These are phyloP conservation scores for Aspergillus nomiae DNA, from an alignment of 2,329 filamentous ascomycete genomes.

Conservation along the genomic window DNA sequence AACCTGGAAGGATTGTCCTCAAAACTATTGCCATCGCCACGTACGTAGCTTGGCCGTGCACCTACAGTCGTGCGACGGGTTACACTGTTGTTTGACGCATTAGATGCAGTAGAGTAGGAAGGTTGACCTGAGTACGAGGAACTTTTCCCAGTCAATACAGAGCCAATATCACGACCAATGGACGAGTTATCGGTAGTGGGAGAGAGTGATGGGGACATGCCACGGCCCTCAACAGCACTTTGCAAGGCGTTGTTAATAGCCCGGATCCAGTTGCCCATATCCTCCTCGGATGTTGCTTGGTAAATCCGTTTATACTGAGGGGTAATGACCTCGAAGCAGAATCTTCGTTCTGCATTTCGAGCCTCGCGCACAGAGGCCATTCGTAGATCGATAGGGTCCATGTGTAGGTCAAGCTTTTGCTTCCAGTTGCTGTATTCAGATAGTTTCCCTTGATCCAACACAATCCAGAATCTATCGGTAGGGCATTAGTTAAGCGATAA, in stretches of 20 bases:
- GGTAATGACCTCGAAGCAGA: constrained; percentile 98
- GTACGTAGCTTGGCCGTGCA: constrained; percentile 72
- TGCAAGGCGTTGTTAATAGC: constrained; percentile 97
- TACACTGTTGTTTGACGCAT: constrained; percentile 56
- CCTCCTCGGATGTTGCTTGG: constrained; percentile 95
- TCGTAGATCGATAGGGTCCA: constrained; percentile 94
- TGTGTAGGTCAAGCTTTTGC: constrained; percentile 91
- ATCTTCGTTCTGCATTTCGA: constrained; percentile 87
- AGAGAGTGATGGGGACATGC: constrained; percentile 51
- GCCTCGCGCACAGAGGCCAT: constrained; percentile 97
- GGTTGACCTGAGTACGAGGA: constrained; percentile 62
- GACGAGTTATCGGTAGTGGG: constrained; percentile 56
- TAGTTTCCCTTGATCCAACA: constrained; percentile 91
- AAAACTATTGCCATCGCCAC: constrained; percentile 69
- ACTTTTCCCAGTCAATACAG: constrained; percentile 89
- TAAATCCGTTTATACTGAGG: constrained; percentile 95
- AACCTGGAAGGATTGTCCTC: constrained; percentile 85
- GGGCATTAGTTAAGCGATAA: neutral
- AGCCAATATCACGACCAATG: constrained; percentile 82
- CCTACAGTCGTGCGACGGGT: constrained; percentile 88
- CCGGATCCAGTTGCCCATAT: constrained; percentile 95
- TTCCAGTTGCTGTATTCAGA: constrained; percentile 99
- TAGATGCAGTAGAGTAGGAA: constrained; percentile 43
- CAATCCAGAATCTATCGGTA: constrained; percentile 86
- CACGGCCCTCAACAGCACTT: constrained; percentile 85